Percentiles rank a stretch among this genome's conserved stretches.
Evolutionary conservation across 2,329 filamentous ascomycete genomes (phyloP).

Genomic region (Colletotrichum siamense): DNA sequence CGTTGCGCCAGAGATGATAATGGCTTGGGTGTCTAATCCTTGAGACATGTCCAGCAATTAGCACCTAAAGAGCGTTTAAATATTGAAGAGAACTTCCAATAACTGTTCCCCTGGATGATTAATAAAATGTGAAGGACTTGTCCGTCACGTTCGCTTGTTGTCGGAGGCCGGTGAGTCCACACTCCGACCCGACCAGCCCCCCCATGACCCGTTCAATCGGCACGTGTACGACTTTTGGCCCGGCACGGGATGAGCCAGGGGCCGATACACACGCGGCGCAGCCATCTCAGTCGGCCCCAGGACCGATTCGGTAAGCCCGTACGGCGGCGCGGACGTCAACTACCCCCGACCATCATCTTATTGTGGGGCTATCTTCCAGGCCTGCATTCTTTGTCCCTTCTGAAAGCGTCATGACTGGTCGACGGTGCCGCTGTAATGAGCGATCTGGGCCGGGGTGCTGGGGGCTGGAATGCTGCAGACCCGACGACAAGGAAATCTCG

Average conservation of each 20-base stretch:
- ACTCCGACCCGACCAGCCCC: not conserved
- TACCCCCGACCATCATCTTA: not conserved
- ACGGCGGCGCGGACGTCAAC: not conserved
- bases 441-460: not conserved
- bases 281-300: not conserved
- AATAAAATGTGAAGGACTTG: not conserved
- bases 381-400: not conserved
- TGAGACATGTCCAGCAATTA: rapidly evolving
- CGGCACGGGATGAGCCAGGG: not conserved
- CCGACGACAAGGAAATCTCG: not conserved
- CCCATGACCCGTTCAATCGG: not conserved
- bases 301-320: not conserved
- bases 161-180: not conserved
- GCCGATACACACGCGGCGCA: not conserved
- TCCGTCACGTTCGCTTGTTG: not conserved
- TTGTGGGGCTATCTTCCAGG: not conserved
- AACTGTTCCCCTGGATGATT: not conserved
- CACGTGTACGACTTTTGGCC: not conserved
- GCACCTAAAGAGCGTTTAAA: rapidly evolving
- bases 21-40: rapidly evolving
- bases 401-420: not conserved
- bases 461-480: not conserved
- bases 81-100: rapidly evolving
- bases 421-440: not conserved
- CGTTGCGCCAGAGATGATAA: not conserved